Conservation (phyloP, 2,329 filamentous ascomycete species). For the Botryotinia convoluta region DNA sequence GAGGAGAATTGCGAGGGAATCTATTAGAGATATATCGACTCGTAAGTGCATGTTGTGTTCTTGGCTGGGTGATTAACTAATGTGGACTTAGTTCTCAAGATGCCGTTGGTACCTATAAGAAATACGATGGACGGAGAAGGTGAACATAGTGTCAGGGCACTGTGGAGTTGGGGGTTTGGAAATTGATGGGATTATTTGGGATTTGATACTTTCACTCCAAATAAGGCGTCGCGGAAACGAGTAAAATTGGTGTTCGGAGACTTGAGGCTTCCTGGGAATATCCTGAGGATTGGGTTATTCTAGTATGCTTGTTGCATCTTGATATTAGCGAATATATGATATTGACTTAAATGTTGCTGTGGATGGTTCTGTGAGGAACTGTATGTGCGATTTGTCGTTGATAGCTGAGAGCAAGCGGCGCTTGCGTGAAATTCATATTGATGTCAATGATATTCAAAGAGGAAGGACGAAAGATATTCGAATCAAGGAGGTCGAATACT, state of each 20-base stretch:
- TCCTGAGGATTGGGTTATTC: accelerated
- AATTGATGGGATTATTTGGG: neutral
- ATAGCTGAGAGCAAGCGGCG: neutral
- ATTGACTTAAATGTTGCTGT: neutral
- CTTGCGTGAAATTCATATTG: neutral
- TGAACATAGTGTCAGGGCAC: neutral
- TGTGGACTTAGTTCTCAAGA: neutral
- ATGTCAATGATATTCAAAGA: neutral
- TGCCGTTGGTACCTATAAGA: accelerated
- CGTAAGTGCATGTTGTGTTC: neutral
- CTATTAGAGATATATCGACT: neutral
- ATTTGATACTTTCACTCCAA: neutral
- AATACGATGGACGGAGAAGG: neutral
- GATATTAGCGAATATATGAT: neutral
- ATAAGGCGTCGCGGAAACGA: neutral
- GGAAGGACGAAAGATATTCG: neutral
- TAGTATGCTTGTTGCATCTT: no score
- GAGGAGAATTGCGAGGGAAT: neutral
- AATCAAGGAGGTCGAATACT: neutral
- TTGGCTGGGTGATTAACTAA: neutral
- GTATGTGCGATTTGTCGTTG: neutral
- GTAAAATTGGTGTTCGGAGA: neutral
- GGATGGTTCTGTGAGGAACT: neutral
- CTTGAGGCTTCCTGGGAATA: neutral
- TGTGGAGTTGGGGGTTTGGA: neutral